Conservation (phyloP, 148 eudicot genomes). For the Beta vulgaris region DNA sequence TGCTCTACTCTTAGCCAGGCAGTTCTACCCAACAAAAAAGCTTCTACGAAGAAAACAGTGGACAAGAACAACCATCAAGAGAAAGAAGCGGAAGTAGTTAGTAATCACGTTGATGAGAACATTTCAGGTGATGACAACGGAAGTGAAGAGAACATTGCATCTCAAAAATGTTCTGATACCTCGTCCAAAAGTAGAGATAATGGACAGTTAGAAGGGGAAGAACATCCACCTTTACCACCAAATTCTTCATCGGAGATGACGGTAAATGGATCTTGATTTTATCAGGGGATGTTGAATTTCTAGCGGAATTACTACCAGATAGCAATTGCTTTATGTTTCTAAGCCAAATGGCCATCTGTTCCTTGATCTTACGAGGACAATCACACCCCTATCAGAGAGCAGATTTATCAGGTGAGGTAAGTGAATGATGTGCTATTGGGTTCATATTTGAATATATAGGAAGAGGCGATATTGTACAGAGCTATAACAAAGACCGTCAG, state of each 20-base stretch:
- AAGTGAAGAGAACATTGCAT: constrained; percentile 29
- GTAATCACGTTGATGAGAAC: constrained; percentile 28
- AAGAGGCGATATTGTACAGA: constrained; percentile 30
- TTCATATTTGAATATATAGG: constrained; percentile 4
- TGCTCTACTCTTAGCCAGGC: constrained; percentile 73
- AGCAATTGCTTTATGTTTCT: not conserved
- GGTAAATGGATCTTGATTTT: constrained; percentile 61
- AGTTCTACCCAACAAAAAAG: constrained; percentile 63
- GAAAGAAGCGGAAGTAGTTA: constrained; percentile 32
- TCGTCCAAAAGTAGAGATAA: constrained; percentile 37
- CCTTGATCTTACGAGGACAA: not conserved
- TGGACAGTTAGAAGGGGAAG: constrained; percentile 42
- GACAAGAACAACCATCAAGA: constrained; percentile 36
- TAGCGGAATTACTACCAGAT: not conserved
- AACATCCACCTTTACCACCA: constrained; percentile 39
- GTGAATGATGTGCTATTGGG: constrained; percentile 9
- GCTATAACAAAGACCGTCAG: constrained; percentile 17
- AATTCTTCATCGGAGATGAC: constrained; percentile 63
- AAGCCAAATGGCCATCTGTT: constrained; percentile 3
- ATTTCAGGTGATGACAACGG: constrained; percentile 26
- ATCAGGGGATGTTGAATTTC: not conserved
- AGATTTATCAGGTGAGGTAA: not conserved
- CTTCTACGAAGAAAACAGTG: constrained; percentile 30
- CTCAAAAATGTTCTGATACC: constrained; percentile 32
- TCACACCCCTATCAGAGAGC: constrained; percentile 6